Conservation (phyloP, 1,139 yeast genomes). For the Diutina pseudorugosa region DNA sequence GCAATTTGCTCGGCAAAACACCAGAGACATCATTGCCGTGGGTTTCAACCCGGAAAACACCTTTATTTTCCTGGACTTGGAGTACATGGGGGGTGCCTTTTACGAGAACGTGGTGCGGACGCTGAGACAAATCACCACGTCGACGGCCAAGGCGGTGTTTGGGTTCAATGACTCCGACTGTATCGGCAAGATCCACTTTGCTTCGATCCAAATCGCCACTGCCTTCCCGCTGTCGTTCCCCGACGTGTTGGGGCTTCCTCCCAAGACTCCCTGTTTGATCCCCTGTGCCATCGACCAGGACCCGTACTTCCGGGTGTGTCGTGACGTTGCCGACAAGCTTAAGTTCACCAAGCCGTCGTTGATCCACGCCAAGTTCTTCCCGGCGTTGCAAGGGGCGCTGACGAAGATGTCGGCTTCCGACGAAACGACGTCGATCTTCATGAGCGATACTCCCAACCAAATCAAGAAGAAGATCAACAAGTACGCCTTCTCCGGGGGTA, state of each 20-base stretch:
- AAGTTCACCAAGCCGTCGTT: slow-evolving; percentile 85
- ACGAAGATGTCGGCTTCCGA: slow-evolving; percentile 97
- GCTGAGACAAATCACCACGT: slow-evolving; percentile 91
- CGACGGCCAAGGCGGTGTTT: slow-evolving; percentile 95
- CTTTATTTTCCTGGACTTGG: slow-evolving; percentile 83
- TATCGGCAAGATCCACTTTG: slow-evolving; percentile 91
- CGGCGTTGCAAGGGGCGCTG: slow-evolving; percentile 93
- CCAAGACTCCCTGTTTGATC: slow-evolving; percentile 87
- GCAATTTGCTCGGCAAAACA: slow-evolving; percentile 65
- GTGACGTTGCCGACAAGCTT: slow-evolving; percentile 94
- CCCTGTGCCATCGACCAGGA: slow-evolving; percentile 99
- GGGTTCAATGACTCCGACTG: slow-evolving; percentile 93
- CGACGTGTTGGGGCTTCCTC: slow-evolving; percentile 72
- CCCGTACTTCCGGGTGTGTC: slow-evolving; percentile 93
- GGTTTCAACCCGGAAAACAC: slow-evolving; percentile 95
- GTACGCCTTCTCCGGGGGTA: slow-evolving; percentile 95
- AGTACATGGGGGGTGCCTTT: slow-evolving; percentile 87
- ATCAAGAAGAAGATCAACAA: slow-evolving; percentile 92
- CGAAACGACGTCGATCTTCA: slow-evolving; percentile 68
- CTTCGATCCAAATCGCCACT: slow-evolving; percentile 90
- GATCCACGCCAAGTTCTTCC: slow-evolving; percentile 93
- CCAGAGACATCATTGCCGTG: slow-evolving; percentile 86
- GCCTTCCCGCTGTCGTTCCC: slow-evolving; percentile 96
- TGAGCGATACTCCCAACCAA: slow-evolving; percentile 90
- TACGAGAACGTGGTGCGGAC: slow-evolving; percentile 90